Percentiles rank a stretch among this genome's conserved stretches.
Evolutionary conservation across 805 yeast genomes (phyloP).

Genomic region (Myxozyma kluyveri): DNA sequence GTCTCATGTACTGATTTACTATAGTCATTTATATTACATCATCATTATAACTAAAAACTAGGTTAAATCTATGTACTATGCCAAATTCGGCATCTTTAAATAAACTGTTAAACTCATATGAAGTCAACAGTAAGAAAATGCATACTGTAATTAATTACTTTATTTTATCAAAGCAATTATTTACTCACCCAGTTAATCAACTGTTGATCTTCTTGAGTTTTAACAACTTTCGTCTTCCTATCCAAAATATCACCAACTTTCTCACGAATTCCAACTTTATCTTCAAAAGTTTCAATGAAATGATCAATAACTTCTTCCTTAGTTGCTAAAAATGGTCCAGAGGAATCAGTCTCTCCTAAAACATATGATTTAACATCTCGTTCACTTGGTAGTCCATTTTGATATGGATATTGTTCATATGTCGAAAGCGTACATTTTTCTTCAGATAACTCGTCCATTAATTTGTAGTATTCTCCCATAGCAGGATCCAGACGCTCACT

Average conservation of each 20-base stretch:
- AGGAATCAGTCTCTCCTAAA: slow-evolving; percentile 65
- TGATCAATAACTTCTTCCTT: slow-evolving; percentile 63
- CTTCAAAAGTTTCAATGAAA: slow-evolving; percentile 53
- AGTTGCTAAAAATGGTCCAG: slow-evolving; percentile 65
- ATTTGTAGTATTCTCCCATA: slow-evolving; percentile 1
- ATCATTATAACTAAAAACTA: too few species aligned
- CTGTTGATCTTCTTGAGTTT: slow-evolving; percentile 38
- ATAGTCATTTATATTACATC: too few species aligned
- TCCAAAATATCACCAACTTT: slow-evolving; percentile 61
- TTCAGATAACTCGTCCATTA: background rate
- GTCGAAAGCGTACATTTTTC: slow-evolving; percentile 36
- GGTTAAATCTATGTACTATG: too few species aligned
- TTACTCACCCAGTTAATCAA: slow-evolving; percentile 48
- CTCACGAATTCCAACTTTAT: slow-evolving; percentile 56
- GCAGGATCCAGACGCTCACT: slow-evolving; percentile 11
- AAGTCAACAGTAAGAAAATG: too few species aligned
- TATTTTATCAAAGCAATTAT: background rate
- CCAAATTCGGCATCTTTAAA: too few species aligned
- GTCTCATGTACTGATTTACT: too few species aligned
- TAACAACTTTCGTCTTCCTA: slow-evolving; percentile 52
- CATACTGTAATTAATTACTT: too few species aligned
- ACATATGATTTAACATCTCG: slow-evolving; percentile 61
- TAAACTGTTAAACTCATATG: too few species aligned
- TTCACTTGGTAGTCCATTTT: slow-evolving; percentile 80
- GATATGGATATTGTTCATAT: slow-evolving; percentile 54